Conservation (phyloP, 805 yeast species). For the Candida glaebosa region DNA sequence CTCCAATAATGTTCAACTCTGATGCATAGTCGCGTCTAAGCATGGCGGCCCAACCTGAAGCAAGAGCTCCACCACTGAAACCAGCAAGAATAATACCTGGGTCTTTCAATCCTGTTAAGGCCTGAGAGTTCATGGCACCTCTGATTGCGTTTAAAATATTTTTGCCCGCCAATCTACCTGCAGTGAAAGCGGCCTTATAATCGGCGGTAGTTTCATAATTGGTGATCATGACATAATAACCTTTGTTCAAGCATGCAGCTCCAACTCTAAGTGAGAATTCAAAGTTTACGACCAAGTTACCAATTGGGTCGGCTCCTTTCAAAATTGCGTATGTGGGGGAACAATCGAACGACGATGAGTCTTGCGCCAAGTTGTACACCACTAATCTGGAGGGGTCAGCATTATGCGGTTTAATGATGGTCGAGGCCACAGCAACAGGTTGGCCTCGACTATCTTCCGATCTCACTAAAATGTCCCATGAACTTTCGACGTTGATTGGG, state of each 20-base stretch:
- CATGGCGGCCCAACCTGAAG: slow-evolving; percentile 26
- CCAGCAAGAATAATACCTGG: slow-evolving; percentile 24
- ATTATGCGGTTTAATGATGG: slow-evolving; percentile 27
- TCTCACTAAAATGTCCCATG: slow-evolving; percentile 21
- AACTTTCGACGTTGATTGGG: slow-evolving; percentile 16
- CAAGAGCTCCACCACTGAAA: slow-evolving; percentile 30
- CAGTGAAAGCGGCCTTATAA: slow-evolving; percentile 24
- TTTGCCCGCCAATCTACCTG: slow-evolving; percentile 29
- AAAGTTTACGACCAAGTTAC: slow-evolving; percentile 10
- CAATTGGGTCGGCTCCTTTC: slow-evolving; percentile 10
- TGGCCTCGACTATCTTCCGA: slow-evolving; percentile 22
- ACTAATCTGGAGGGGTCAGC: slow-evolving; percentile 23
- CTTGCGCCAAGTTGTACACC: slow-evolving; percentile 27
- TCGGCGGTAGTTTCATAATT: slow-evolving; percentile 31
- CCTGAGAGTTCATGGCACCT: slow-evolving; percentile 18
- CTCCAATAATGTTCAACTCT: slow-evolving; percentile 20
- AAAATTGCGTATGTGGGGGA: slow-evolving; percentile 23
- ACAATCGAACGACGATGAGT: slow-evolving; percentile 23
- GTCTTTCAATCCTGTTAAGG: slow-evolving; percentile 15
- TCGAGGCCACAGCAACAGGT: slow-evolving; percentile 22
- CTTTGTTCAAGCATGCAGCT: slow-evolving; percentile 16
- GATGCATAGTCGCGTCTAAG: slow-evolving; percentile 28
- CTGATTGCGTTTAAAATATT: slow-evolving; percentile 28
- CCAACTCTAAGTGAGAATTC: slow-evolving; percentile 16
- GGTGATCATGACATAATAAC: slow-evolving; percentile 31